Percentiles rank a stretch among this genome's conserved stretches.
Conservation (phyloP, 108 stramenopile genomes). For the Craspedostauros australis region DNA sequence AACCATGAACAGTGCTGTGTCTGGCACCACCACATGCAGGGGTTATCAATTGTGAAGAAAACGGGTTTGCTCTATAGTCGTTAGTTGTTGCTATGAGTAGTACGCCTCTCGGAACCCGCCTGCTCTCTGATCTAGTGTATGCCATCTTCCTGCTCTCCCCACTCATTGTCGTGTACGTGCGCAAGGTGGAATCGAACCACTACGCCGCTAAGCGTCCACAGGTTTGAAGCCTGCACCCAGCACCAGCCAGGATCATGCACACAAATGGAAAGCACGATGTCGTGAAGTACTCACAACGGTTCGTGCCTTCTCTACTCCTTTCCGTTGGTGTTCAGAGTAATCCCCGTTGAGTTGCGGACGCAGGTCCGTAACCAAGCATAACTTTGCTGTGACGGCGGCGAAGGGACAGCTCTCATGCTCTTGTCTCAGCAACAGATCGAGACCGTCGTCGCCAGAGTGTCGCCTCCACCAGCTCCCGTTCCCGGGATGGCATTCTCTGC, state of each 20-base stretch:
- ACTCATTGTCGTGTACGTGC: too few relatives aligned
- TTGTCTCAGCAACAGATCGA: conserved; percentile 22
- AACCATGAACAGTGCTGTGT: too few relatives aligned
- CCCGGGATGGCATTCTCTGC: conserved; percentile 63
- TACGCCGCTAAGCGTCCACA: conserved; percentile 78
- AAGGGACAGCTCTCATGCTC: conserved; percentile 32
- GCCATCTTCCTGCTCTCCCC: too few relatives aligned
- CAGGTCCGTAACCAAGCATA: too few relatives aligned
- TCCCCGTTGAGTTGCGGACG: conserved; percentile 66
- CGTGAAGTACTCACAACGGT: too few relatives aligned
- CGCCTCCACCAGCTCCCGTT: conserved; percentile 42
- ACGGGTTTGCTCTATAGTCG: too few relatives aligned
- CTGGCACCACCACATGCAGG: too few relatives aligned
- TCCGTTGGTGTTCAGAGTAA: conserved; percentile 31
- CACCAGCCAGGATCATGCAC: conserved; percentile 85
- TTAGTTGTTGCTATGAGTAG: too few relatives aligned
- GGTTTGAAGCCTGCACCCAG: conserved; percentile 87
- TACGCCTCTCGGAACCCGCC: too few relatives aligned
- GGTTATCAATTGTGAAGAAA: too few relatives aligned
- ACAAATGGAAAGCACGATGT: conserved; percentile 42
- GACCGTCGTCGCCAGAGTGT: conserved; percentile 45
- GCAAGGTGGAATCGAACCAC: conserved; percentile 92
- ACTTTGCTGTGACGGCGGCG: conserved; percentile 66
- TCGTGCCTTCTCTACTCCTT: not conserved
- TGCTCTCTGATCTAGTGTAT: too few relatives aligned